phyloP scores from a whole-genome alignment of 495 filamentous ascomycete genomes.

The Aspergillus sclerotioniger region DNA sequence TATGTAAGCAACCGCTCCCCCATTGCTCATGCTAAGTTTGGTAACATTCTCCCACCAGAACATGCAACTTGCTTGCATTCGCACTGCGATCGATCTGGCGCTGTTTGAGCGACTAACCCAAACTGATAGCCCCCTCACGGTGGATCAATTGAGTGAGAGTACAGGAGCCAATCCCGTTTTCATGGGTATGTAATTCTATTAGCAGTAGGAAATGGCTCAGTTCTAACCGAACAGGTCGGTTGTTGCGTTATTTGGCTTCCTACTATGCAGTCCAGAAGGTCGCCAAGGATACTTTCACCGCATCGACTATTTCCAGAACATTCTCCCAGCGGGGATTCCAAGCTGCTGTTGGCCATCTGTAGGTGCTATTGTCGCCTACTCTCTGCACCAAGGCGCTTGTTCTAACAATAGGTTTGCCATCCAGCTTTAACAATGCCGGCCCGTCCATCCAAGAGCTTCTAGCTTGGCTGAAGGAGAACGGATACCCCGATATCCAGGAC shows the following conservation, averaged over 20 bases:
- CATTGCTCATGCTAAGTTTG: neutral
- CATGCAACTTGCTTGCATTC: slow-evolving; percentile 10
- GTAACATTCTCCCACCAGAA: neutral
- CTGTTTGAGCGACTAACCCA: slow-evolving; percentile 33
- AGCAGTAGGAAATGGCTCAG: neutral
- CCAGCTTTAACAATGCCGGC: slow-evolving; percentile 35
- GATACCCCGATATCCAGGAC: slow-evolving; percentile 39
- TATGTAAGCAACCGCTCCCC: neutral
- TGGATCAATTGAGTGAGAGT: slow-evolving; percentile 29
- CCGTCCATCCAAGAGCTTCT: slow-evolving; percentile 32
- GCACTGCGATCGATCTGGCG: slow-evolving; percentile 33
- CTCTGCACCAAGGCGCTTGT: neutral
- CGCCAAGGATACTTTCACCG: slow-evolving; percentile 29
- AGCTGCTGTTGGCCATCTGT: slow-evolving; percentile 34
- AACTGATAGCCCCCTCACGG: slow-evolving; percentile 21
- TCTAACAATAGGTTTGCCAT: slow-evolving; percentile 3
- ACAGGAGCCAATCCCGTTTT: slow-evolving; percentile 29
- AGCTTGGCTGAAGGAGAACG: slow-evolving; percentile 36
- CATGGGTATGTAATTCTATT: slow-evolving; percentile 21
- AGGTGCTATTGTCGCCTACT: slow-evolving; percentile 1
- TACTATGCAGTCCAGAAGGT: slow-evolving; percentile 36
- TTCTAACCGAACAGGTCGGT: neutral
- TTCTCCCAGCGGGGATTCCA: slow-evolving; percentile 28
- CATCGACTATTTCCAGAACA: slow-evolving; percentile 31
- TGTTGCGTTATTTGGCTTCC: slow-evolving; percentile 47